phyloP scores from a whole-genome alignment of 331 rosid genomes.

The Cydonia oblonga region DNA sequence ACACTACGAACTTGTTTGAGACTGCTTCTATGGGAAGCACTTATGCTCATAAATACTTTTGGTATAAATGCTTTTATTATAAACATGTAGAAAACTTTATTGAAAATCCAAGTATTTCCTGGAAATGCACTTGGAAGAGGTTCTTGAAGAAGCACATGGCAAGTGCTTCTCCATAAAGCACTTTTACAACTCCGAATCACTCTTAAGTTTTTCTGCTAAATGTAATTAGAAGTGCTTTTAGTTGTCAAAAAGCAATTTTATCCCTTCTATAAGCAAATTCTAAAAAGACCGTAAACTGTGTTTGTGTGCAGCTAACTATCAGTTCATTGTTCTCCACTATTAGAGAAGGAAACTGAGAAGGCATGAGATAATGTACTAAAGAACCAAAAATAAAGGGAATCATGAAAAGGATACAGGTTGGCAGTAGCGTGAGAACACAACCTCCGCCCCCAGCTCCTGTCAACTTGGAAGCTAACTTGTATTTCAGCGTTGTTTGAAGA shows the following conservation, averaged over 20 bases:
- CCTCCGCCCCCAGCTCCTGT: constrained; percentile 99
- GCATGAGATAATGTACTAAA: not conserved
- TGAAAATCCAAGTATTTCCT: not conserved
- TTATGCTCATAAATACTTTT: not conserved
- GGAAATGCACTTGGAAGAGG: not conserved
- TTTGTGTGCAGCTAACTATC: not conserved
- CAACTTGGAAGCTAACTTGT: constrained; percentile 75
- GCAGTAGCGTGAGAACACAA: constrained; percentile 92
- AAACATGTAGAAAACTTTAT: not conserved
- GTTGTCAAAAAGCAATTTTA: not conserved
- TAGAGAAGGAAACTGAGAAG: not conserved
- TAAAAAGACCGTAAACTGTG: not conserved
- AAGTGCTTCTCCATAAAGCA: not conserved
- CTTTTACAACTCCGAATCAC: not conserved
- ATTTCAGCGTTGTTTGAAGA: constrained; percentile 75
- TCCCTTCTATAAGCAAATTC: too few relatives aligned
- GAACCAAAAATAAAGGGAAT: not conserved
- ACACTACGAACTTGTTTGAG: not conserved
- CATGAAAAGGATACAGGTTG: constrained; percentile 68
- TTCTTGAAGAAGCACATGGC: not conserved
- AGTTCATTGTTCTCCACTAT: too few relatives aligned
- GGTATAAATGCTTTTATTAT: not conserved
- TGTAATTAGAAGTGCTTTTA: too few relatives aligned
- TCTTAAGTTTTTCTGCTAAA: too few relatives aligned
- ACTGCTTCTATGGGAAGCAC: not conserved